Conservation (phyloP, 2,329 filamentous ascomycete genomes). For the Cladophialophora chaetospira region DNA sequence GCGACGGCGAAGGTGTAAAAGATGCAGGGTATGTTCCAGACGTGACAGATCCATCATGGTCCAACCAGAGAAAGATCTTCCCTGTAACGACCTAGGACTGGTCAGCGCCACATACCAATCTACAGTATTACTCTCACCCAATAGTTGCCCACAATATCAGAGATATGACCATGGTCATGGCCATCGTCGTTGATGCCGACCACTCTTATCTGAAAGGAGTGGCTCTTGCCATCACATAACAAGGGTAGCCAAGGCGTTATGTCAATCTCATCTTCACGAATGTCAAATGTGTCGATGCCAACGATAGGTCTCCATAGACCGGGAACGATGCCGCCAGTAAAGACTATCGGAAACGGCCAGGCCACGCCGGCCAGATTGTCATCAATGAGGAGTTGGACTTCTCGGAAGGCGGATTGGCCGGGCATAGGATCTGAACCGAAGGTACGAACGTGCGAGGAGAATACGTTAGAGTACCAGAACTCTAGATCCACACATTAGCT, state of each 20-base stretch:
- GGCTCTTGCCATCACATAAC: constrained; percentile 2
- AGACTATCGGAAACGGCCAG: constrained; percentile 5
- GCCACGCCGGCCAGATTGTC: constrained; percentile 1
- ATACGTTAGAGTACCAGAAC: constrained; percentile 10
- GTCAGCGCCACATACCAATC: background rate
- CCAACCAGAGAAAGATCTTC: constrained; percentile 6
- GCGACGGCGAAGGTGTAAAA: background rate
- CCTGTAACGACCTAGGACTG: background rate
- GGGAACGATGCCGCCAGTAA: constrained; percentile 9
- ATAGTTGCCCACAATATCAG: constrained; percentile 1
- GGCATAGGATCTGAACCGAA: background rate
- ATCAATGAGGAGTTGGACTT: constrained; percentile 4
- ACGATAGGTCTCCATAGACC: constrained; percentile 7
- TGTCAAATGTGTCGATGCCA: constrained; percentile 4
- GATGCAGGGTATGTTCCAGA: background rate
- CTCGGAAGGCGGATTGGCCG: background rate
- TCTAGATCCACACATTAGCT: background rate
- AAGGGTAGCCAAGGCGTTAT: constrained; percentile 6
- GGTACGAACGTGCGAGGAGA: background rate
- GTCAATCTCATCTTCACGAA: constrained; percentile 8
- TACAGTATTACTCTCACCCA: background rate
- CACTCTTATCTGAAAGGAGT: background rate
- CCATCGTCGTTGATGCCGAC: constrained; percentile 1
- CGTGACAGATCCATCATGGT: background rate
- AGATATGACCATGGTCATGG: background rate